These are phyloP conservation scores for Phytopythium sindhum DNA, from an alignment of 352 stramenopile species.

Conservation along the genomic window DNA sequence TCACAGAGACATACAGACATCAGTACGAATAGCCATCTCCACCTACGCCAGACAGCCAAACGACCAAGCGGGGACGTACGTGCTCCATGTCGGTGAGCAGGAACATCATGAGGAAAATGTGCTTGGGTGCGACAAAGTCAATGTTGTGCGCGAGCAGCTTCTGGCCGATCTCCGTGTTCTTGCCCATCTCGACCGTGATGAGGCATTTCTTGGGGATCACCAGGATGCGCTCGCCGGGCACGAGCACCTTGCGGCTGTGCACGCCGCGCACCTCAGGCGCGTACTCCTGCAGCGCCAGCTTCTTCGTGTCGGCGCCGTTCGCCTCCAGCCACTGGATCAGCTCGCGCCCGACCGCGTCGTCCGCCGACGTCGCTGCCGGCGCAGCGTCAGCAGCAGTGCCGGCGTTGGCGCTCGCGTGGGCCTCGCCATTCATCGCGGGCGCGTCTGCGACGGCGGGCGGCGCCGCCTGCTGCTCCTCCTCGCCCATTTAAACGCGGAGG, in stretches of 20 bases:
- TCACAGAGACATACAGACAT: neutral
- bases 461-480: neutral
- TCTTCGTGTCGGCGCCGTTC: slow-evolving; percentile 71
- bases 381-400: neutral
- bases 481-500: neutral
- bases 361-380: neutral
- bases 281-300: slow-evolving; percentile 85
- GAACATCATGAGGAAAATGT: slow-evolving; percentile 99
- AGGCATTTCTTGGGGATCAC: slow-evolving; percentile 94
- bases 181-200: slow-evolving; percentile 99
- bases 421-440: slow-evolving; percentile 1
- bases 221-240: slow-evolving; percentile 86
- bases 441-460: neutral
- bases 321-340: slow-evolving; percentile 75
- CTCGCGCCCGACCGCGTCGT: slow-evolving; percentile 54
- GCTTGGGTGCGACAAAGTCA: slow-evolving; percentile 98
- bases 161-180: slow-evolving; percentile 93
- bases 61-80: slow-evolving; percentile 18
- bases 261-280: slow-evolving; percentile 91
- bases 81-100: slow-evolving; percentile 96
- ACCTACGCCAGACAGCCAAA: neutral
- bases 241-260: slow-evolving; percentile 86
- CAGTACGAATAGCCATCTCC: neutral
- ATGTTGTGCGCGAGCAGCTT: slow-evolving; percentile 91
- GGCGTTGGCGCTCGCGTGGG: neutral